Base-by-base conservation (phyloP, 768 basidiomycete species). In the Serendipita indica region DNA sequence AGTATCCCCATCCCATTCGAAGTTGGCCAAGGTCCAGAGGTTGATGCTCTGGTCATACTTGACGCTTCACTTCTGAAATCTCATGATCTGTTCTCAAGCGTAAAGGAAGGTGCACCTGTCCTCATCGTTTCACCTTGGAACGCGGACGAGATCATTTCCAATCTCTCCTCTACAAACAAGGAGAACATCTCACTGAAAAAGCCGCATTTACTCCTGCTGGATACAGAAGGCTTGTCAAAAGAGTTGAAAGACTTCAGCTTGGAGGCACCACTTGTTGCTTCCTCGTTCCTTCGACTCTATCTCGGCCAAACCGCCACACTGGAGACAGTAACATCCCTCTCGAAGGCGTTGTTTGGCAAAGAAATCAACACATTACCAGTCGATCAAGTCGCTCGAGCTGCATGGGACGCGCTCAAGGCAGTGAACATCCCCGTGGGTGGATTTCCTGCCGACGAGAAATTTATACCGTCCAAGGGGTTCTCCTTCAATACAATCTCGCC, bases 271-370 rank as follows among this genome's bases (percentile, higher is more conserved):
- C 66, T 88, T 33, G 77, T 82, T 39, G 80, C 88, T 64, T 74
- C 93, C 28, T 84, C 86, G 0, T 89, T 97, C 75, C 70, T 97
- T 66, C 77, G 89, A 57, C 74, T 98, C 32, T 98, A 86, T 71
- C 73, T 90, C 37, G 87, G 85, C 28, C 70, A 74, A 54, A 71
- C 72, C n/a, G 83, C 82, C 4, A 76, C 72, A 22, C 77, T 83
- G 66, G 67, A 69, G 1, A 68, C 74, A 3, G 72, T 88, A 65
- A 76, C 39, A 18, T 76, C 77, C 65, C 65, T 86, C 33, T 79
- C 78, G 2, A 72, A 71, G 25, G 70, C 67, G 3, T 65, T 74
- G 1, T 74, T 79, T 56, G 75, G 76, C 22, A 74, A 77, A 27
- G 61, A 64, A 16, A 65, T 85, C 13, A 69, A 73, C 33, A 78